Evolutionary conservation across 371 early-diverging fungal genomes (phyloP).

Genomic region (Mycotypha africana): DNA sequence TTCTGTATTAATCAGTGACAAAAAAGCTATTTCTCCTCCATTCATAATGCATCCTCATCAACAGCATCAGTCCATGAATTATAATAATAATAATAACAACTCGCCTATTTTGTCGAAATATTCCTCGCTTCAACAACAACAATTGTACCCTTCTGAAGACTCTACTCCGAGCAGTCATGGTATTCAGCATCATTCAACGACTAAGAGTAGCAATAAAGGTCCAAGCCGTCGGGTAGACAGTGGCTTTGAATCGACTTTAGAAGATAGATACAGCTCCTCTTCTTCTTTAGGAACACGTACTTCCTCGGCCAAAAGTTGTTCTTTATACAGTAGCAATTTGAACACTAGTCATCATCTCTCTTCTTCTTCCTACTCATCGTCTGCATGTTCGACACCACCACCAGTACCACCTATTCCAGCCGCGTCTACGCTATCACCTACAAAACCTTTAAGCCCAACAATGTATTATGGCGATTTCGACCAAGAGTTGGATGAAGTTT

Average conservation of each 20-base stretch:
- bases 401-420: constrained; percentile 35
- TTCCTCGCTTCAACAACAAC: constrained; percentile 13
- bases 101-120: neutral
- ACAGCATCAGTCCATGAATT: no score
- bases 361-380: constrained; percentile 4
- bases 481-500: constrained; percentile 28
- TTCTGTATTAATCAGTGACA: constrained; percentile 22
- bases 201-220: no score
- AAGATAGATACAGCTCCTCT: constrained; percentile 28
- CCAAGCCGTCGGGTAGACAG: constrained; percentile 39
- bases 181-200: neutral
- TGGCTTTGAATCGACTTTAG: constrained; percentile 36
- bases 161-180: constrained; percentile 16
- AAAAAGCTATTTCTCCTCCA: constrained; percentile 5
- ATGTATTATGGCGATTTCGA: constrained; percentile 21
- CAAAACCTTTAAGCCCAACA: neutral
- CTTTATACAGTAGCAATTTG: constrained; percentile 7
- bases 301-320: constrained; percentile 12
- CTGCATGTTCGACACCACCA: no score
- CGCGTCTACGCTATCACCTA: no score
- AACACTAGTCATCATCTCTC: no score
- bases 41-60: constrained; percentile 2
- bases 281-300: constrained; percentile 11
- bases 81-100: no score
- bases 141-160: constrained; percentile 22